Evolutionary conservation across 192 early-diverging fungal species (phyloP).

Genomic region (Linnemannia hyalina): DNA sequence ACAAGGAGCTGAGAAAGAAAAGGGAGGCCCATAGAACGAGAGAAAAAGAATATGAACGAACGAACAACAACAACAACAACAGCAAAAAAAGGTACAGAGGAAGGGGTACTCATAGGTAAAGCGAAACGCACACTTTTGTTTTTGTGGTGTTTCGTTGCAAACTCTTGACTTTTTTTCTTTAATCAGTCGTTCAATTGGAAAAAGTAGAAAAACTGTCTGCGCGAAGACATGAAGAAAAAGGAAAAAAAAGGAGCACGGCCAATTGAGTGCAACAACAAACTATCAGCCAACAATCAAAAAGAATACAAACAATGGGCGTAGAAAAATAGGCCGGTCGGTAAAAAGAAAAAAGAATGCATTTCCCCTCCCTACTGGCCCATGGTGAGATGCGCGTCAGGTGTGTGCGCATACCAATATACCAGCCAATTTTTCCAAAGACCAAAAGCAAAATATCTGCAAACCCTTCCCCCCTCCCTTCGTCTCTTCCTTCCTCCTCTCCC

Average conservation of each 20-base stretch:
- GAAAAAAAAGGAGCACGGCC: background rate
- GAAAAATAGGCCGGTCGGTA: background rate
- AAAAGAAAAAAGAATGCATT: background rate
- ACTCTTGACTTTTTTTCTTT: background rate
- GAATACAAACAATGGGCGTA: background rate
- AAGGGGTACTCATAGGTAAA: background rate
- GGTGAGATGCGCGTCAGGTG: background rate
- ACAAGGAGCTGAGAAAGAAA: background rate
- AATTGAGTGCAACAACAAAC: background rate
- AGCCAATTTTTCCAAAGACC: background rate
- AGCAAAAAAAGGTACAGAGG: background rate
- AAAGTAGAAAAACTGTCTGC: background rate
- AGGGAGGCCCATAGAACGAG: background rate
- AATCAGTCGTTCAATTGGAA: background rate
- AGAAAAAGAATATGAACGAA: background rate
- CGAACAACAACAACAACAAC: no score
- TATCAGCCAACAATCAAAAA: no score
- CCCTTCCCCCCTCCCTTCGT: background rate
- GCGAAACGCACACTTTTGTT: background rate
- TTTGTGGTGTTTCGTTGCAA: background rate
- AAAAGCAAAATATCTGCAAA: background rate
- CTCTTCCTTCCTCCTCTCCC: background rate
- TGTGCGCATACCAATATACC: background rate
- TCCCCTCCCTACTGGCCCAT: background rate
- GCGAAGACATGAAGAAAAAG: background rate